These are phyloP conservation scores for Carex cristatella DNA, from an alignment of 176 grass and related monocot genomes.

Conservation along the genomic window DNA sequence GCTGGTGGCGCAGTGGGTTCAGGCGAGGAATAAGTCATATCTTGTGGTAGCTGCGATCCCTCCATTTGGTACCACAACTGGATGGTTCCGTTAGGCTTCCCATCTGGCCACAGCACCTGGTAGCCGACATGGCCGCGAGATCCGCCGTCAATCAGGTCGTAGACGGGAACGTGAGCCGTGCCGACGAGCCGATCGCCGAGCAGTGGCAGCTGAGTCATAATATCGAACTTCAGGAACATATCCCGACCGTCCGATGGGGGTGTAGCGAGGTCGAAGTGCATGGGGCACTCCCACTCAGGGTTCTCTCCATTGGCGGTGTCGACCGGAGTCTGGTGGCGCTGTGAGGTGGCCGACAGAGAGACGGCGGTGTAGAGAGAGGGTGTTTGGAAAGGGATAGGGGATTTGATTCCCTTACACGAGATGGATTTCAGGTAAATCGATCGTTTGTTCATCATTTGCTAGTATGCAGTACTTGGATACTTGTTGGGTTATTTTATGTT, in stretches of 20 bases:
- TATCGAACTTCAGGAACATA: constrained; percentile 38
- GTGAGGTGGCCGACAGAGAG: constrained; percentile 36
- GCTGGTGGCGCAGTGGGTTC: neutral
- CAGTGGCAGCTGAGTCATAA: constrained; percentile 45
- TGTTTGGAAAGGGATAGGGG: constrained; percentile 47
- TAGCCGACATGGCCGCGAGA: constrained; percentile 31
- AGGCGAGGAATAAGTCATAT: neutral
- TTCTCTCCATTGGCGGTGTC: constrained; percentile 46
- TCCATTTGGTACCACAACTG: constrained; percentile 25
- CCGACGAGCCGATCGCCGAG: constrained; percentile 49
- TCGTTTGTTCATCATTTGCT: constrained; percentile 2
- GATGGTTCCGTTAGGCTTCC: constrained; percentile 58
- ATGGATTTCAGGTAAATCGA: constrained; percentile 35
- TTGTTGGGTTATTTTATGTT: neutral
- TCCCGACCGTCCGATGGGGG: neutral
- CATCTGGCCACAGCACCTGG: constrained; percentile 43
- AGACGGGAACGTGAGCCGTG: constrained; percentile 32
- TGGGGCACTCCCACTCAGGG: constrained; percentile 47
- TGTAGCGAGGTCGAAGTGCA: constrained; percentile 32
- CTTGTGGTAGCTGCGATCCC: constrained; percentile 15
- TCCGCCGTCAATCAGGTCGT: constrained; percentile 13
- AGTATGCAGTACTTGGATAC: too few relatives aligned
- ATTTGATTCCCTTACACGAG: constrained; percentile 45
- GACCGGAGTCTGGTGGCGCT: constrained; percentile 36
- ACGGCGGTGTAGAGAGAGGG: constrained; percentile 48